A percentile compares a stretch with the other conserved stretches of the same genome.
These are phyloP conservation scores for Lichtheimia ramosa DNA, from an alignment of 371 early-diverging fungal genomes.

Conservation along the genomic window DNA sequence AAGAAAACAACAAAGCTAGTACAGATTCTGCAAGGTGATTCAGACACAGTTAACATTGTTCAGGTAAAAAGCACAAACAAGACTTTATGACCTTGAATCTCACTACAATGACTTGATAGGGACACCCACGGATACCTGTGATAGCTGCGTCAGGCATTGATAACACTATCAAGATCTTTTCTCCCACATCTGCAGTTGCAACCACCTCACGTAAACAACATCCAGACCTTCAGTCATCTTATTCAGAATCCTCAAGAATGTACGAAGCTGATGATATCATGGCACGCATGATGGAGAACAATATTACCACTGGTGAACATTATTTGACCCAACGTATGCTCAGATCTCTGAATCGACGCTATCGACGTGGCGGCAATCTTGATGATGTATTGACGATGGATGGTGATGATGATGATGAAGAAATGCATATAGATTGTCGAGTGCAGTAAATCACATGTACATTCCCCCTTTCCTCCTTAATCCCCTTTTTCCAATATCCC, in stretches of 20 bases:
- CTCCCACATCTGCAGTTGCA: constrained; percentile 43
- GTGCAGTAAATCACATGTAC: constrained; percentile 1
- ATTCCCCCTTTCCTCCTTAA: no score
- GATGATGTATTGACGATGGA: background rate
- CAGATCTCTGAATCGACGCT: constrained; percentile 17
- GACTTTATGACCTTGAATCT: background rate
- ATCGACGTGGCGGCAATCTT: background rate
- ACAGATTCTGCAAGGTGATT: constrained; percentile 68
- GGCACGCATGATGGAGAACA: constrained; percentile 19
- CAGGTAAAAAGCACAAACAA: constrained; percentile 20
- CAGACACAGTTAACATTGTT: constrained; percentile 62
- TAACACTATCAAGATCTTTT: constrained; percentile 69
- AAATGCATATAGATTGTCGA: constrained; percentile 7
- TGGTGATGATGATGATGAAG: constrained; percentile 1
- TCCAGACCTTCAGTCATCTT: constrained; percentile 24
- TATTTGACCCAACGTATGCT: constrained; percentile 29
- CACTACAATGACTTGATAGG: constrained; percentile 25
- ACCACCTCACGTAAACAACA: constrained; percentile 27
- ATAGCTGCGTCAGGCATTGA: constrained; percentile 75
- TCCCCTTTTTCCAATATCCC: no score
- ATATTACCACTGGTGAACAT: constrained; percentile 12
- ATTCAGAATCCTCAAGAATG: constrained; percentile 36
- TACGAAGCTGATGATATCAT: constrained; percentile 32
- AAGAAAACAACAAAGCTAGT: constrained; percentile 60
- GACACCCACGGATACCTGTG: constrained; percentile 46